Percentiles rank a stretch among this genome's conserved stretches.
Conservation (phyloP, 176 grass and related monocot species). For the Zea mays region DNA sequence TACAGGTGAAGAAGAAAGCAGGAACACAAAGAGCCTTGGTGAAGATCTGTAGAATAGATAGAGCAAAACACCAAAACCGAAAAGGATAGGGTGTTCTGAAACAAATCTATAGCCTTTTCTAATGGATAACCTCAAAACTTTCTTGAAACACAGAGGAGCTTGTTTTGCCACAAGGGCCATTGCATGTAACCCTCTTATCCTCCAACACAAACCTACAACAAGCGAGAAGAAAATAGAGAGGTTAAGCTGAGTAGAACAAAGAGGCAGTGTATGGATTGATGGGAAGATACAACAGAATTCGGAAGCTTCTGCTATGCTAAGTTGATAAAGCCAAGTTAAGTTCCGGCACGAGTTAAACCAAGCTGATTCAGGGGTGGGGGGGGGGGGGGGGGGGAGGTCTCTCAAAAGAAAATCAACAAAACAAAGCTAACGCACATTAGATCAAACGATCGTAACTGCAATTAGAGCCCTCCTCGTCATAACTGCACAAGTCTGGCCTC, state of each 20-base stretch:
- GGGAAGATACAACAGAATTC: neutral
- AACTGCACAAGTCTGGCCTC: neutral
- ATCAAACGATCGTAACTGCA: neutral
- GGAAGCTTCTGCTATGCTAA: neutral
- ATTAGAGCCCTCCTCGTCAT: neutral
- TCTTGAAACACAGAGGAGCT: conserved; percentile 43
- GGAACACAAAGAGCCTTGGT: conserved; percentile 61
- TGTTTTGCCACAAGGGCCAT: conserved; percentile 50
- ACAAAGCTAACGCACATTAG: neutral
- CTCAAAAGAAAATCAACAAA: neutral
- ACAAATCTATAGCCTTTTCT: conserved; percentile 55
- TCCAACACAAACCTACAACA: conserved; percentile 48
- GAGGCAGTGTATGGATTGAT: neutral
- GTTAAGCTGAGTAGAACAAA: conserved; percentile 3
- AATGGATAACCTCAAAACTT: conserved; percentile 60
- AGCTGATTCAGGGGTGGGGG: neutral
- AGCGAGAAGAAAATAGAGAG: conserved; percentile 10
- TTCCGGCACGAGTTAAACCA: neutral
- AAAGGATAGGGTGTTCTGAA: conserved; percentile 54
- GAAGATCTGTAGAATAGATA: conserved; percentile 66
- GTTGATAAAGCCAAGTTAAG: neutral
- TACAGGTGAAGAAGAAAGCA: conserved; percentile 76
- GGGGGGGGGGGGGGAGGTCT: too few relatives aligned
- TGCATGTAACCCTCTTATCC: conserved; percentile 33
- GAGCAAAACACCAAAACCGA: conserved; percentile 50